These are phyloP conservation scores for Fusarium vanettenii DNA, from an alignment of 2,329 filamentous ascomycete species.

Conservation along the genomic window DNA sequence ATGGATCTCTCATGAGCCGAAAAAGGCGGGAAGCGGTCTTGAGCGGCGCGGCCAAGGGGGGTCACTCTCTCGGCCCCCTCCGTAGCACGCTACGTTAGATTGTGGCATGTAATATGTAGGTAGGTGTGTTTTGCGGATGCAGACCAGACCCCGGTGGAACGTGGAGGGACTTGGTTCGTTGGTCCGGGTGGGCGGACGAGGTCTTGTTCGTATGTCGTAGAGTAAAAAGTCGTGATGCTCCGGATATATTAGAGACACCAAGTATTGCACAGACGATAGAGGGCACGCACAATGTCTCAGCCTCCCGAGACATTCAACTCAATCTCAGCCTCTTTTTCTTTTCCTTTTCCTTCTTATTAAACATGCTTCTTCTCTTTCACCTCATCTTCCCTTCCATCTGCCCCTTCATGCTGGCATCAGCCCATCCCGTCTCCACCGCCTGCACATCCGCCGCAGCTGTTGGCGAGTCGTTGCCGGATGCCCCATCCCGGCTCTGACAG, in stretches of 20 bases:
- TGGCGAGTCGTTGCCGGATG: slow-evolving; percentile 1
- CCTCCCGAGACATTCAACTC: background rate
- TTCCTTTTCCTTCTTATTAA: background rate
- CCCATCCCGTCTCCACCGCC: slow-evolving; percentile 29
- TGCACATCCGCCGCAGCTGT: background rate
- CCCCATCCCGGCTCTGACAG: background rate
- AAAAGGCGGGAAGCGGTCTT: slow-evolving; percentile 7
- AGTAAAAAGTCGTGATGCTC: background rate
- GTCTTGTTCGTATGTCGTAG: background rate
- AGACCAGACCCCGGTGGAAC: slow-evolving; percentile 17
- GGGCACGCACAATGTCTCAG: background rate
- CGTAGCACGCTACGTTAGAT: background rate
- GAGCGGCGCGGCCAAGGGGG: slow-evolving; percentile 9
- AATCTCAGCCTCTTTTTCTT: background rate
- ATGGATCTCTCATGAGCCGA: slow-evolving; percentile 20
- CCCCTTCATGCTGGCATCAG: slow-evolving; percentile 19
- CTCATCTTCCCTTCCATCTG: background rate
- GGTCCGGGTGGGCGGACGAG: background rate
- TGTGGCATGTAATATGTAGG: slow-evolving; percentile 5
- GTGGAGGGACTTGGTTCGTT: slow-evolving; percentile 38
- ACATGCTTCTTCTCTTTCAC: background rate
- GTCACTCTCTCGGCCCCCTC: slow-evolving; percentile 13
- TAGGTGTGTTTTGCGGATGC: slow-evolving; percentile 18
- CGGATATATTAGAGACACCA: background rate
- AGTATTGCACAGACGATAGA: background rate